Evolutionary conservation across 441 rosid genomes (phyloP), one percentile per base, ranked within the genome.

Genomic region (Corymbia calophylla): DNA sequence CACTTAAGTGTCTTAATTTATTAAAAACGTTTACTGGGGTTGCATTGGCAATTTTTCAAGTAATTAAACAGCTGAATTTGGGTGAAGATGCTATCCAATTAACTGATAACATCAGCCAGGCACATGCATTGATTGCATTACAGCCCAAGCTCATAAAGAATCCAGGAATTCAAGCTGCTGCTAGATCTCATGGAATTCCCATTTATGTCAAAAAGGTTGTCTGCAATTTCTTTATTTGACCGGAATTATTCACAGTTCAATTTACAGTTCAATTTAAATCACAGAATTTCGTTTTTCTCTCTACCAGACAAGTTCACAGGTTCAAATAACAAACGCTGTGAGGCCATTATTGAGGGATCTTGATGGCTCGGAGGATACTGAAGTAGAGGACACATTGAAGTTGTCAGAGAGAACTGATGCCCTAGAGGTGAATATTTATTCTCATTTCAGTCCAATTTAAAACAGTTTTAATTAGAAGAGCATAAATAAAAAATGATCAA

Each of bases 381-480:
- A 92, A 87, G 90, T 94, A 86, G 95, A 94, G 88, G 95, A 92
- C 86, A 91, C 90, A 88, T 92, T 92, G 27, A 94, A 93, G 89
- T 93, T 86, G 32, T 93, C 92, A 32, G 98, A 96, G 92, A 95
- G 93, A 94, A 93, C 90, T 91, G 99, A 97, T 89, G 98, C 99
- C 87, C 88, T 95, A 53, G 99, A 97, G 97, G 99, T 97, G 87
- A 91, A 73, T 25, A 64, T 53, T 77, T 89, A 62, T 60, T 86
- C 70, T 64, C 35, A 64, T 64, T n/a, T 64, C 70, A n/a, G 73
- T n/a, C 19, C n/a, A 64, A 3, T 7, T n/a, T 64, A n/a, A 64
- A 64, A 16, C 9, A 64, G n/a, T 31, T 64, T 64, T 62, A 64
- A 64, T 35, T 64, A 64, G 73, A 62, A 62, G 32, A 64, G 9